phyloP scores from a whole-genome alignment of 371 early-diverging fungal species.

The Mortierella sp. region DNA sequence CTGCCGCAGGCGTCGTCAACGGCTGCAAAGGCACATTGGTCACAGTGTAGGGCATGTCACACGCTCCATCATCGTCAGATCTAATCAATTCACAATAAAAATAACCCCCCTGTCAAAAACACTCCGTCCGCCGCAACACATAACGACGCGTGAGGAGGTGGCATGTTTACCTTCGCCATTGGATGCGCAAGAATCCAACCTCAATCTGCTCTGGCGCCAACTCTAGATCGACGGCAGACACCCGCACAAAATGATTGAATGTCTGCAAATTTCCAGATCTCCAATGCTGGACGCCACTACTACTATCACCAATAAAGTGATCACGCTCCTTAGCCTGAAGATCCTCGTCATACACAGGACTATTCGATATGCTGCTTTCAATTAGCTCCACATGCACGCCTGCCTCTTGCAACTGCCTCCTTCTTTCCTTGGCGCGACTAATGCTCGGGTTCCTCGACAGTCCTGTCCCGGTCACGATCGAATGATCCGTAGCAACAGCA shows the following conservation, averaged over 20 bases:
- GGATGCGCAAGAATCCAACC: slow-evolving; percentile 36
- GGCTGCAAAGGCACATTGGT: slow-evolving; percentile 42
- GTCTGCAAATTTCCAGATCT: slow-evolving; percentile 33
- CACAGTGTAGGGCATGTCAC: slow-evolving; percentile 14
- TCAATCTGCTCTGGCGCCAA: slow-evolving; percentile 47
- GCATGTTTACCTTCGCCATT: slow-evolving; percentile 35
- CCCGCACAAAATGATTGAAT: slow-evolving; percentile 33
- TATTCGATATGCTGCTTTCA: slow-evolving; percentile 7
- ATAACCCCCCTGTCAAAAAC: too few species aligned
- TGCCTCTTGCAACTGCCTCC: slow-evolving; percentile 29
- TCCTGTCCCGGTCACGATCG: slow-evolving; percentile 1
- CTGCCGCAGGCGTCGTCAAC: slow-evolving; percentile 25
- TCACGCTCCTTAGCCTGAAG: background rate
- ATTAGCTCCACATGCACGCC: slow-evolving; percentile 35
- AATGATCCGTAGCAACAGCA: background rate
- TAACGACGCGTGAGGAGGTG: too few species aligned
- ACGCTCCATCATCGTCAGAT: slow-evolving; percentile 18
- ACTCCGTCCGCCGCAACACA: background rate
- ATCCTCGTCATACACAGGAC: background rate
- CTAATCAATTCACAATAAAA: too few species aligned
- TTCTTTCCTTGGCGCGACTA: slow-evolving; percentile 19
- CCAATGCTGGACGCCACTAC: slow-evolving; percentile 19
- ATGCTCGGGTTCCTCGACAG: slow-evolving; percentile 38
- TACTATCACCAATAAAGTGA: too few species aligned
- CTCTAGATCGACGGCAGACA: slow-evolving; percentile 31